phyloP scores from a whole-genome alignment of 176 grass and related monocot genomes.

The Phoenix roebelenii region DNA sequence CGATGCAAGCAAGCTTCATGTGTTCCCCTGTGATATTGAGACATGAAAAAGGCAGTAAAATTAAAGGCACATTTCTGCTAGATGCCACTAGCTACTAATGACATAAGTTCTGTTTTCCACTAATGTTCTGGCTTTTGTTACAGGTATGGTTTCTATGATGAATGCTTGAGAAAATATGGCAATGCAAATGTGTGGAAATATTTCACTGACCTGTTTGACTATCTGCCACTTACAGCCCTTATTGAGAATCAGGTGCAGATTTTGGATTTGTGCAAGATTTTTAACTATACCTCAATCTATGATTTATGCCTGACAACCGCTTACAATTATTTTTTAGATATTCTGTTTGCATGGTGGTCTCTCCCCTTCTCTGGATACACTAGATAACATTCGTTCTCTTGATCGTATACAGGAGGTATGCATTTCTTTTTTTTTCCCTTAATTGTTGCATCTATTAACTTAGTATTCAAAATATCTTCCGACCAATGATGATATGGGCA shows the following conservation, averaged over 20 bases:
- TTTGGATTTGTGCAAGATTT: neutral
- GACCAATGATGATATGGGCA: no score
- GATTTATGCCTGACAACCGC: no score
- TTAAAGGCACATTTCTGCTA: no score
- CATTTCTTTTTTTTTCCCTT: neutral
- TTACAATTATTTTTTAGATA: neutral
- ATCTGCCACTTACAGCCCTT: conserved; percentile 11
- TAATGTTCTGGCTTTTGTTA: neutral
- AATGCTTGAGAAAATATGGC: no score
- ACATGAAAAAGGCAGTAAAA: no score
- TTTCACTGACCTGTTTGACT: conserved; percentile 9
- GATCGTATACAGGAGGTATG: conserved; percentile 12
- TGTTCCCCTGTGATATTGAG: no score
- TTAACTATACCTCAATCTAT: no score
- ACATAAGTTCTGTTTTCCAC: no score
- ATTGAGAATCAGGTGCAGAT: conserved; percentile 13
- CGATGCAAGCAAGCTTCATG: no score
- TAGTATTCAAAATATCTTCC: neutral
- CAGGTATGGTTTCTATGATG: neutral
- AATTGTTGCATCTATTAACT: neutral
- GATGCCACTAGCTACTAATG: no score
- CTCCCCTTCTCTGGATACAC: conserved; percentile 13
- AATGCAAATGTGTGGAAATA: no score
- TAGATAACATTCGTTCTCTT: conserved; percentile 11
- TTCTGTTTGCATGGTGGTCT: neutral